Base-by-base conservation (phyloP, 306 rosid species). In the Chamaecrista fasciculata region DNA sequence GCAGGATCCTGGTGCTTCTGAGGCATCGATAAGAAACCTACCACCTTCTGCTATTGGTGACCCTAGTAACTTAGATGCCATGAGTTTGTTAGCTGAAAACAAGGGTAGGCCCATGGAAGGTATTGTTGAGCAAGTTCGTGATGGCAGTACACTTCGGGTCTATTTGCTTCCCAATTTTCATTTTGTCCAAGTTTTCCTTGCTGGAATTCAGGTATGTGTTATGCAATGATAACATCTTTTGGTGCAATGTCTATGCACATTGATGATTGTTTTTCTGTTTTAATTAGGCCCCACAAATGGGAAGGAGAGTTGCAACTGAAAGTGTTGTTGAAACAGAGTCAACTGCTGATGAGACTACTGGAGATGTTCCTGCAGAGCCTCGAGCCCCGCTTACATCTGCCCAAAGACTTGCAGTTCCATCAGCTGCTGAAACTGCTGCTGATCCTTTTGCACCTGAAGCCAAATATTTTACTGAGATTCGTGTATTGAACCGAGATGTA, bases 21-120 rank as follows among this genome's bases (percentile, higher is more conserved):
- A 92, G 81, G 89, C 83, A 39, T 76, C 98, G 10, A 57, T 87
- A 47, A 83, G 98, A 84, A 80, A 56, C 63, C 80, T 92, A 61
- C 98, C 98, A 31, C 98, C 96, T 43, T 92, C 96, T 15, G 89
- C 98, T 42, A 77, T 92, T 57, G 96, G 96, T 34, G 91, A 92
- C 75, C 82, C 96, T 72, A 78, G 89, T 80, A 92, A 87, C 85
- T 83, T 92, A 21, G 89, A 89, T 70, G 96, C 96, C 20, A 81
- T 84, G 96, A 76, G 88, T 82, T 74, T 92, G 48, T 83, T 92
- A 69, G 86, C 85, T 61, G 82, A 83, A 78, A 89, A 90, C 84
- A 92, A 89, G 66, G 98, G 98, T 36, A 80, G 71, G 59, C 88
- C 96, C 51, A 79, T 92, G 98, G 80, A 89, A 80, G 92, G 81